Base-by-base conservation (phyloP, 768 basidiomycete species). In the Kwoniella sp. region DNA sequence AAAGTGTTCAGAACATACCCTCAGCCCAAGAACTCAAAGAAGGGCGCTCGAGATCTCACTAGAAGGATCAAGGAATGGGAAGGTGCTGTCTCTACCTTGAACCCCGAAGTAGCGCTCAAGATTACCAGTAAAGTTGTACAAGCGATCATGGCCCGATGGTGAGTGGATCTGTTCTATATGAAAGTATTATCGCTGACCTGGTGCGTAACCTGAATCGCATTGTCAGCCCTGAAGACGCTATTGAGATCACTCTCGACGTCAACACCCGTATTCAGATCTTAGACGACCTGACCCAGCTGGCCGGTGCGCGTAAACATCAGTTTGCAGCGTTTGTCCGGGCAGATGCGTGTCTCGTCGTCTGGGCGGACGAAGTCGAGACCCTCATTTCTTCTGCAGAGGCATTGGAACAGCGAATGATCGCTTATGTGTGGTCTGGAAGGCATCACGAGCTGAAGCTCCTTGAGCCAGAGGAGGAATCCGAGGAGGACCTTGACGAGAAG, bases 271-370 rank as follows among this genome's bases (percentile, higher is more conserved):
- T 93, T 56, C 91, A 92, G 77, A 85, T 93, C 64, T 76, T 92
- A 52, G 89, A 91, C 70, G 88, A 88, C 24, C 88, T 93, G 83
- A 80, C 86, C 61, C 83, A 85, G 73, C 86, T 93, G 40, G 88
- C 89, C 5, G 84, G 86, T 56, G 80, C 91, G 7, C 90, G 93
- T 76, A 93, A 92, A 82, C 91, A 93, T 75, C 91, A 93, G 72
- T 91, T 89, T 54, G 92, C 88, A 21, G 91, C 91, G 0, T 93
- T 93, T 76, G 86, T 91, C 72, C 86, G 91, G 50, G 88, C 91
- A 76, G 91, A 92, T 77, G 86, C 89, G 40, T 88, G 90, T 19
- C 84, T 93, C 58, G 85, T 92, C 65, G 86, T 92, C 67, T 93
- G 91, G 91, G 87, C 88, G 21, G 89, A 91, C 74, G 84, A 86